A percentile compares a stretch with the other conserved stretches of the same genome.
Evolutionary conservation across 345 rosid species (phyloP).

Genomic region (Eucalyptus erythrocorys): DNA sequence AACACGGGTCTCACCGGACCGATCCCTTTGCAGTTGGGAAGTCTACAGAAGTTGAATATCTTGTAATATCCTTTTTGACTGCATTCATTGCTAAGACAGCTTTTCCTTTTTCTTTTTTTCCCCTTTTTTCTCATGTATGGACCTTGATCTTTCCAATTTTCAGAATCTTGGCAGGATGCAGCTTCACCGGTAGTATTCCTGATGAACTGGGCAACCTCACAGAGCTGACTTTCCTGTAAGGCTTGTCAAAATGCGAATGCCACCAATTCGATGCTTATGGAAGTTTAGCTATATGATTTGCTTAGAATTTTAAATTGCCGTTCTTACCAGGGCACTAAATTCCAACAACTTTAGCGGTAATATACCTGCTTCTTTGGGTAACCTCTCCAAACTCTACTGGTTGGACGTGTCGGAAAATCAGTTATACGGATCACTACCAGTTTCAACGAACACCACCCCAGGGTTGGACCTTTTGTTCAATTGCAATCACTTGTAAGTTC

Average conservation of each 20-base stretch:
- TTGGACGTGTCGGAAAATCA: slow-evolving; percentile 36
- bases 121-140: not conserved
- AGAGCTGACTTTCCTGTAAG: slow-evolving; percentile 84
- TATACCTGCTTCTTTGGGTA: slow-evolving; percentile 36
- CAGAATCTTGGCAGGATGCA: slow-evolving; percentile 81
- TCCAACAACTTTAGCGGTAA: slow-evolving; percentile 22
- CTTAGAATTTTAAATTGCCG: not conserved
- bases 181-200: slow-evolving; percentile 76
- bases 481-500: slow-evolving; percentile 31
- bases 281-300: not conserved
- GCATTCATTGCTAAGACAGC: not conserved
- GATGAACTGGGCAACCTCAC: slow-evolving; percentile 67
- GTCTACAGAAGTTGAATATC: slow-evolving; percentile 60
- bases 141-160: not conserved
- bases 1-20: slow-evolving; percentile 69
- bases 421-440: slow-evolving; percentile 27
- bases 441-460: slow-evolving; percentile 19
- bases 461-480: slow-evolving; percentile 27
- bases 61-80: slow-evolving; percentile 23
- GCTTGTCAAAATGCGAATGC: not conserved
- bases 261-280: not conserved
- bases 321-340: slow-evolving; percentile 27
- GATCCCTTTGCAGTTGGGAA: slow-evolving; percentile 62
- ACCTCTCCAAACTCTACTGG: slow-evolving; percentile 20
- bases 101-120: no score